Evolutionary conservation across 2,329 filamentous ascomycete genomes (phyloP), one percentile per base, ranked within the genome.

Genomic region (Rutstroemia sydowiana): DNA sequence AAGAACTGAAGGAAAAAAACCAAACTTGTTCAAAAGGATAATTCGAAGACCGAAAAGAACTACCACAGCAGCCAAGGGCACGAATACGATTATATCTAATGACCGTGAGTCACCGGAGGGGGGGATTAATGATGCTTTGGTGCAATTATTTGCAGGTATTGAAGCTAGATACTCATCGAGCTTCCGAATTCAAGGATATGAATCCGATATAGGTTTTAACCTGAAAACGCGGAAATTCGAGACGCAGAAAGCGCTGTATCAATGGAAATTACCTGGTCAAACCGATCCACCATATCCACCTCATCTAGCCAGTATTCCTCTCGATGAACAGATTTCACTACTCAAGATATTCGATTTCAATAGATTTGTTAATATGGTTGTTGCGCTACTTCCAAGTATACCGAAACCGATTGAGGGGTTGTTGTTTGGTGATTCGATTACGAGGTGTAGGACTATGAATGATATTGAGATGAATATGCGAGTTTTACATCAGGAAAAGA

Each of bases 261-360:
- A 51, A 45, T 53, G 51, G 48, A 37, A 40, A 16, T 39, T 52
- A 28, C 49, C 55, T 2, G 43, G 39, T 11, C 39, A 26, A 1
- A 51, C 49, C 11, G 40, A 23, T 13, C 52, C 45, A 3, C 20
- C 46, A 31, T 66, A 64, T 30, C 64, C 64, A 11, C 63, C 64
- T n/a, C 62, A 63, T 52, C 52, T 66, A 9, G 59, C 58, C 28
- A 53, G 59, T 11, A 62, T 63, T 14, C 61, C 61, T 11, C 53
- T 57, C 7, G 55, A 58, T 32, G 58, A 64, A 23, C 51, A 54
- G 13, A 56, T 57, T 7, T 54, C 57, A 13, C 51, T 59, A 23
- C 52, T 59, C 4, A 53, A 60, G 5, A 62, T 65, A 13, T 65
- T 65, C 56, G 58, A 63, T 43, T 55, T 55, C 44, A 61, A 57